A percentile compares a stretch with the other conserved stretches of the same genome.
phyloP scores from a whole-genome alignment of 805 yeast species.

The Candida qinlingensis region DNA sequence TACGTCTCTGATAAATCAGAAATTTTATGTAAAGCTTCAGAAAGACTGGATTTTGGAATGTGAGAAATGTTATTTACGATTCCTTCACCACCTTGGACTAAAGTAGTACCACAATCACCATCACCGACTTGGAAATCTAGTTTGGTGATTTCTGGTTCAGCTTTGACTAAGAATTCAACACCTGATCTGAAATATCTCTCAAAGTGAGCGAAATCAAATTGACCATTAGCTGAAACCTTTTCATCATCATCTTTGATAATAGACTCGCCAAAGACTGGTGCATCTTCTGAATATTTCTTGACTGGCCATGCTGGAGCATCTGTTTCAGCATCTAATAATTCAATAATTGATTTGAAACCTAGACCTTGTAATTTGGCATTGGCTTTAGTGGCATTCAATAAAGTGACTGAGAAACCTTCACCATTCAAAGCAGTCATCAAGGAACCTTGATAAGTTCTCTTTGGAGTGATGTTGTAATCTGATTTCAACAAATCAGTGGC shows the following conservation, averaged over 20 bases:
- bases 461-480: slow-evolving; percentile 54
- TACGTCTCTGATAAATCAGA: slow-evolving; percentile 80
- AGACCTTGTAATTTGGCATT: slow-evolving; percentile 27
- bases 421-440: slow-evolving; percentile 88
- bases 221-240: slow-evolving; percentile 31
- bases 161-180: slow-evolving; percentile 46
- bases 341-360: slow-evolving; percentile 36
- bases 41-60: slow-evolving; percentile 35
- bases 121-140: slow-evolving; percentile 91
- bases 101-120: slow-evolving; percentile 95
- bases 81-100: slow-evolving; percentile 77
- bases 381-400: slow-evolving; percentile 62
- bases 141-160: slow-evolving; percentile 81
- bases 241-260: slow-evolving; percentile 27
- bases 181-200: slow-evolving; percentile 38
- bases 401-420: slow-evolving; percentile 84
- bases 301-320: slow-evolving; percentile 78
- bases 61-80: slow-evolving; percentile 48
- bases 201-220: slow-evolving; percentile 29
- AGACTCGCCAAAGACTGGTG: slow-evolving; percentile 28
- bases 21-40: slow-evolving; percentile 59
- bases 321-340: slow-evolving; percentile 64
- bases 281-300: slow-evolving; percentile 22
- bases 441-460: slow-evolving; percentile 66
- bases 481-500: slow-evolving; percentile 48